phyloP scores from a whole-genome alignment of 192 early-diverging fungal genomes.

The Mortierella hygrophila region DNA sequence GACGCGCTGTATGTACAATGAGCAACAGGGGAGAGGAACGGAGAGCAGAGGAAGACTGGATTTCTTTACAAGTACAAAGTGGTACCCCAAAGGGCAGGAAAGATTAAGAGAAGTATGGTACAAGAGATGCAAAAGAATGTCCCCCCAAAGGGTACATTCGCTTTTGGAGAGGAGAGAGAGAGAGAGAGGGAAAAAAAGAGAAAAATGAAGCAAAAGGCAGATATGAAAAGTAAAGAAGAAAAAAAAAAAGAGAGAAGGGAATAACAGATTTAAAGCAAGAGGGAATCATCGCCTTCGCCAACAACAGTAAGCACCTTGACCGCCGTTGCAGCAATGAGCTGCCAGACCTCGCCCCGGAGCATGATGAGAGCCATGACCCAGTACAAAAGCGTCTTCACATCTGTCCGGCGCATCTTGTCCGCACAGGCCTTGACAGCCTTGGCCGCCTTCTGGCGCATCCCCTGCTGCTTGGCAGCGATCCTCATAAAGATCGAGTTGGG shows the following conservation, averaged over 20 bases:
- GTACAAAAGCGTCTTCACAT: conserved; percentile 53
- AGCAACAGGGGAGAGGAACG: background rate
- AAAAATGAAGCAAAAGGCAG: no score
- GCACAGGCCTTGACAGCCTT: conserved; percentile 51
- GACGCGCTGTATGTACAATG: background rate
- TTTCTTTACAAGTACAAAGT: conserved; percentile 2
- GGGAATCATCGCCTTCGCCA: conserved; percentile 36
- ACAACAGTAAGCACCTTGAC: conserved; percentile 53
- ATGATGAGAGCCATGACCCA: conserved; percentile 57
- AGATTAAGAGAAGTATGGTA: background rate
- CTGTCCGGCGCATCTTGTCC: conserved; percentile 44
- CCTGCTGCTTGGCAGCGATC: conserved; percentile 25
- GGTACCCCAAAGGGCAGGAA: background rate
- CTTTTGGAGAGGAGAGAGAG: background rate
- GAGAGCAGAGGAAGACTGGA: background rate
- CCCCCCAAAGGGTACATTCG: background rate
- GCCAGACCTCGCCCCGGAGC: conserved; percentile 52
- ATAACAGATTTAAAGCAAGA: conserved; percentile 35
- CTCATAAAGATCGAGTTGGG: conserved; percentile 54
- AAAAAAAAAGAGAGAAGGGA: background rate
- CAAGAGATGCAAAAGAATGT: background rate
- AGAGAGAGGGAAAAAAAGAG: background rate
- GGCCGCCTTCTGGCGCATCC: conserved; percentile 35
- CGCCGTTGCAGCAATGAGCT: conserved; percentile 46
- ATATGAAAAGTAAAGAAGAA: background rate